Percentiles rank a stretch among this genome's conserved stretches.
Evolutionary conservation across 2,329 filamentous ascomycete genomes (phyloP).

Genomic region (Hirsutella minnesotensis): DNA sequence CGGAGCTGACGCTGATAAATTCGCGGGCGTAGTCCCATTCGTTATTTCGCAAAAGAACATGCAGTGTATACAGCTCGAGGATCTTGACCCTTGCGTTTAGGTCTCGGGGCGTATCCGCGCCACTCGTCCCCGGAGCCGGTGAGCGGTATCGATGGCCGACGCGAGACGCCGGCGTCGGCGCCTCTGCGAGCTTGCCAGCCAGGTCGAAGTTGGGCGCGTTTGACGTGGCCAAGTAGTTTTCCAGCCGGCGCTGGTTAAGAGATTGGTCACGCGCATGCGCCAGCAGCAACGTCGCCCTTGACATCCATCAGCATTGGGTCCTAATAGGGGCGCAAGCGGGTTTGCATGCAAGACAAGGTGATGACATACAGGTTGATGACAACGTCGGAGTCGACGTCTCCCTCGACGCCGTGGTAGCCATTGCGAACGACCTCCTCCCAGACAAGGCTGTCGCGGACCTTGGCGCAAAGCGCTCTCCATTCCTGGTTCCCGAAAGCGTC

Average conservation of each 20-base stretch:
- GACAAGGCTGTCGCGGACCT: constrained; percentile 79
- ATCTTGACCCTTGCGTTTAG: constrained; percentile 80
- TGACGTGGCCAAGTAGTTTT: constrained; percentile 75
- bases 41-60: constrained; percentile 84
- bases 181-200: constrained; percentile 46
- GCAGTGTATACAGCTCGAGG: constrained; percentile 87
- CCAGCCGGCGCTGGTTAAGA: constrained; percentile 76
- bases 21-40: constrained; percentile 94
- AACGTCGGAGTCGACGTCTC: constrained; percentile 87
- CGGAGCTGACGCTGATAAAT: constrained; percentile 76
- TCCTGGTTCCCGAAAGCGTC: constrained; percentile 72
- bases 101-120: constrained; percentile 73
- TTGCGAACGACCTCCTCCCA: constrained; percentile 87
- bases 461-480: constrained; percentile 72
- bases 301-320: not conserved
- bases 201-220: constrained; percentile 64
- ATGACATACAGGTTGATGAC: constrained; percentile 70
- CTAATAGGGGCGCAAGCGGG: not conserved
- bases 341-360: not conserved
- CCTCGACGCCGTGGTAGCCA: constrained; percentile 80
- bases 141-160: constrained; percentile 28
- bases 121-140: constrained; percentile 39
- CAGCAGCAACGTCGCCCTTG: constrained; percentile 75
- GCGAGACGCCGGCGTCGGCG: constrained; percentile 23
- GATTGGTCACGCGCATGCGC: constrained; percentile 79